These are phyloP conservation scores for Coemansia furcata DNA, from an alignment of 192 early-diverging fungal genomes.

Conservation along the genomic window DNA sequence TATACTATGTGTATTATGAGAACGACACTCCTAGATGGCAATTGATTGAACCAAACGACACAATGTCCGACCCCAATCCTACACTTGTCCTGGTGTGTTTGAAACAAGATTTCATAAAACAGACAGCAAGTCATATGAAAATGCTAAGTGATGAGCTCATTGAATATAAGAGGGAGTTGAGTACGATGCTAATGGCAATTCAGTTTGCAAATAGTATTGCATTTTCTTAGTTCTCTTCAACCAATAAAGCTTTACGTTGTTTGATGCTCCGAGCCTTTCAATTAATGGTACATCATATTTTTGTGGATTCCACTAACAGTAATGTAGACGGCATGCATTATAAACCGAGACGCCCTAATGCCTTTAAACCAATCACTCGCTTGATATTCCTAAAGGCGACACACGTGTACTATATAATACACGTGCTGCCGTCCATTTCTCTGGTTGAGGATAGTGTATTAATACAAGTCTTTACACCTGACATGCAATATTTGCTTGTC, in stretches of 20 bases:
- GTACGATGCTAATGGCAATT: too few species aligned
- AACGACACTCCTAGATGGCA: too few species aligned
- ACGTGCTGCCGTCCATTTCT: not conserved
- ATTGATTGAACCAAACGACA: too few species aligned
- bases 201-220: not conserved
- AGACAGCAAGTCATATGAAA: too few species aligned
- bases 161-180: too few species aligned
- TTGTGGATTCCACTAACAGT: not conserved
- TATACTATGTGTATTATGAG: too few species aligned
- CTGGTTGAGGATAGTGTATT: not conserved
- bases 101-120: not conserved
- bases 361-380: not conserved
- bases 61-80: too few species aligned
- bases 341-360: not conserved
- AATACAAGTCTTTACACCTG: not conserved
- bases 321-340: not conserved
- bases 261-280: not conserved
- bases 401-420: not conserved
- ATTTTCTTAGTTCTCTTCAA: not conserved
- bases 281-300: too few species aligned
- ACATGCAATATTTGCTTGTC: not conserved
- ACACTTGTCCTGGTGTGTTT: not conserved
- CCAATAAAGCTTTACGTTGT: not conserved
- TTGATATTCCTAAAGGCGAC: not conserved
- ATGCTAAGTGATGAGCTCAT: too few species aligned